Conservation (phyloP, 2,329 filamentous ascomycete genomes). For the Cercospora citrullina region DNA sequence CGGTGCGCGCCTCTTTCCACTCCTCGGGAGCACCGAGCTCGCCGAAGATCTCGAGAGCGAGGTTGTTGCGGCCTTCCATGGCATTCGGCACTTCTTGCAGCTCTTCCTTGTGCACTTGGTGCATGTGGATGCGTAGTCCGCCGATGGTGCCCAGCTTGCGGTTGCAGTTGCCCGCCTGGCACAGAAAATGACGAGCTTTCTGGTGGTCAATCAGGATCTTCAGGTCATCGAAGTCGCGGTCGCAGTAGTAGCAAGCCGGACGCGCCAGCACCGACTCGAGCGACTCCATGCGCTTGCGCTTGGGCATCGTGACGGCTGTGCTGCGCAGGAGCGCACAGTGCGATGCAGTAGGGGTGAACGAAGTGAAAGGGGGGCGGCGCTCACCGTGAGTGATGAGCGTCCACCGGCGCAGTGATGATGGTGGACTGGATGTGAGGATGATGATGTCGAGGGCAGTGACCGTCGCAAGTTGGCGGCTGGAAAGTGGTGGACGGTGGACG, state of each 20-base stretch:
- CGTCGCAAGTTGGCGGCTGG: background rate
- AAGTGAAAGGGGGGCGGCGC: background rate
- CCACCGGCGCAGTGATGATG: background rate
- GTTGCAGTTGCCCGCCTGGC: conserved; percentile 71
- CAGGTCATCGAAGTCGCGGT: conserved; percentile 95
- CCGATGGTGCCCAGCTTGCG: conserved; percentile 90
- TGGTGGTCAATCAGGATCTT: conserved; percentile 97
- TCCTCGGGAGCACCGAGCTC: conserved; percentile 96
- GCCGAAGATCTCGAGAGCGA: conserved; percentile 95
- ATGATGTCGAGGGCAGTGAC: background rate
- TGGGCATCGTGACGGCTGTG: conserved; percentile 5
- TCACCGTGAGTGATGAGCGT: background rate
- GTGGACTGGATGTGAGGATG: background rate
- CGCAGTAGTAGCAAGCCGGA: conserved; percentile 99
- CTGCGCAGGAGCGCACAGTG: background rate
- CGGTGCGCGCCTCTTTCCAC: conserved; percentile 77
- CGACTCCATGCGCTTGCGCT: conserved; percentile 71
- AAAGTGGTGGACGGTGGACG: background rate
- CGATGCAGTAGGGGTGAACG: background rate
- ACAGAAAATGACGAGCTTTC: conserved; percentile 99
- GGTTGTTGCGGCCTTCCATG: conserved; percentile 76
- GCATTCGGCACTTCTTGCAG: conserved; percentile 88
- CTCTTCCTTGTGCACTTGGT: conserved; percentile 96
- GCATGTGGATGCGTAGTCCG: conserved; percentile 95
- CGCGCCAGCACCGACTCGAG: conserved; percentile 84